These are phyloP conservation scores for Pseudonitzschia multiseries DNA, from an alignment of 108 stramenopile genomes.

Conservation along the genomic window DNA sequence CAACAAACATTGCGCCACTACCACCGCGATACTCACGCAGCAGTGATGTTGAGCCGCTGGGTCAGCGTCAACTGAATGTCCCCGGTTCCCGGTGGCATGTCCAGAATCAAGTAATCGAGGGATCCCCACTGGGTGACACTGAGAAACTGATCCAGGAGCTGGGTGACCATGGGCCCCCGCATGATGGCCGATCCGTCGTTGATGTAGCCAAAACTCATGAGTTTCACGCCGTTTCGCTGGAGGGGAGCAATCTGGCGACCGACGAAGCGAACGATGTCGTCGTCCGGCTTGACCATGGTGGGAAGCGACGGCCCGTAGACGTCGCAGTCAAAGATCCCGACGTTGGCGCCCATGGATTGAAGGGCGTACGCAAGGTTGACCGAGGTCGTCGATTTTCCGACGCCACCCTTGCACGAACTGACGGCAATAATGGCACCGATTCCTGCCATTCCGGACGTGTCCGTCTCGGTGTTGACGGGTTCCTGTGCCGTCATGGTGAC, in stretches of 20 bases:
- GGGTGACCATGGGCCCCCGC: slow-evolving; percentile 89
- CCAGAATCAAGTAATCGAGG: slow-evolving; percentile 95
- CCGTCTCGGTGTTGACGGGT: slow-evolving; percentile 42
- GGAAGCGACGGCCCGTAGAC: slow-evolving; percentile 94
- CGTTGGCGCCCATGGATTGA: slow-evolving; percentile 66
- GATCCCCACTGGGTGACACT: slow-evolving; percentile 94
- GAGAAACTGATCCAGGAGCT: slow-evolving; percentile 92
- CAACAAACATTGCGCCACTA: not conserved
- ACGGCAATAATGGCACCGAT: slow-evolving; percentile 81
- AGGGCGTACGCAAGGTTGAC: slow-evolving; percentile 95
- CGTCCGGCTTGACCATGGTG: slow-evolving; percentile 80
- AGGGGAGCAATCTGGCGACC: slow-evolving; percentile 81
- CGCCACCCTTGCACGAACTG: slow-evolving; percentile 92
- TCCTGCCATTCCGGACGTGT: slow-evolving; percentile 67
- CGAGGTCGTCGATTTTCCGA: slow-evolving; percentile 96
- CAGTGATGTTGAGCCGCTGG: slow-evolving; percentile 88
- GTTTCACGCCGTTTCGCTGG: slow-evolving; percentile 72
- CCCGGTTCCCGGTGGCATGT: slow-evolving; percentile 99
- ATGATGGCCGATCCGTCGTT: slow-evolving; percentile 85
- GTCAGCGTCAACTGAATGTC: slow-evolving; percentile 96
- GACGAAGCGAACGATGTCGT: slow-evolving; percentile 73
- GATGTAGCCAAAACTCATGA: slow-evolving; percentile 91
- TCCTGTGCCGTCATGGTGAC: slow-evolving; percentile 67
- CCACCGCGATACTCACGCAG: slow-evolving; percentile 46
- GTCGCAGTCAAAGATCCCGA: slow-evolving; percentile 97